Evolutionary conservation across 768 basidiomycete genomes (phyloP), one percentile per base, ranked within the genome.

Genomic region (Tylopilus intermedius): DNA sequence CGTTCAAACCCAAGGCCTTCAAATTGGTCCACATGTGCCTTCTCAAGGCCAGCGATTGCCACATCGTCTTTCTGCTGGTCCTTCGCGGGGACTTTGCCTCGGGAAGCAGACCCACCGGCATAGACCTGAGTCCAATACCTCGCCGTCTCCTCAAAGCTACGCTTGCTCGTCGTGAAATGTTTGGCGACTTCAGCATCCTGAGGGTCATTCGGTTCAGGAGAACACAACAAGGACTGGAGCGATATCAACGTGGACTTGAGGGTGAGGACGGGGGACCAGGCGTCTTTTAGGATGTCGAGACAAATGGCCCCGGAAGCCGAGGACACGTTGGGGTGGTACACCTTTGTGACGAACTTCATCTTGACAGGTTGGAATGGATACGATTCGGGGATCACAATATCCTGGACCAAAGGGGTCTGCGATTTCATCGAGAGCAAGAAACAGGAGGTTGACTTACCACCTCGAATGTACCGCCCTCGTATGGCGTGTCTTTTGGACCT

Each of bases 131-230:
- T 90, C 94, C 94, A 98, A 68, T 94, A 94, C 38, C 81, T 78
- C 51, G 94, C 94, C 4, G 94, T 98, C 37, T 88, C 88, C 53
- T 94, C 90, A 59, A 98, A 98, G 62, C 87, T 85, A 24, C 74
- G 72, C 67, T 86, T 86, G 67, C 87, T 90, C 11, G 93, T 91
- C 69, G 90, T 88, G 62, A 90, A 98, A 65, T 96, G 95, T 68
- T 96, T 97, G 11, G 94, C 94, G 10, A 98, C 94, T 72, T 98
- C 94, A 0, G 94, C 95, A 65, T 98, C 95, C 72, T 97, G 94
- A 0, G 94, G 95, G 65, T 97, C 95, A 57, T 88, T 90, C 8
- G 95, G 94, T 66, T 96, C 93, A 0, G 95, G 95, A 8, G 86
- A 88, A 70, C 93, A 95, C 15, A 98, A 77, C 22, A 97, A 77